Evolutionary conservation across 2,329 filamentous ascomycete species (phyloP).

Genomic region (Aureobasidium sp.): DNA sequence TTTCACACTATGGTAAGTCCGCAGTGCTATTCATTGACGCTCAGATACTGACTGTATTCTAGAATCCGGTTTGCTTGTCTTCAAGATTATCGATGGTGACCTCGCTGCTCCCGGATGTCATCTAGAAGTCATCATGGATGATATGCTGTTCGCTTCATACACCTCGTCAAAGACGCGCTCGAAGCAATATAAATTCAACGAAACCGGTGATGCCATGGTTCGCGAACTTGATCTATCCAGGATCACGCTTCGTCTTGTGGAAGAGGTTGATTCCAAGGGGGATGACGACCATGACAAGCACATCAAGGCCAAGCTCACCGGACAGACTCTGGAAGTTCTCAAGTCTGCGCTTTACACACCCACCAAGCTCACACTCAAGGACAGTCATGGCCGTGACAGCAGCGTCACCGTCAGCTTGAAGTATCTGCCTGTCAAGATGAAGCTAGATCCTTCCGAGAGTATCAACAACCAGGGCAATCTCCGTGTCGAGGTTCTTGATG

Average conservation of each 20-base stretch:
- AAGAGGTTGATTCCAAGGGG: conserved; percentile 67
- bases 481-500: conserved; percentile 87
- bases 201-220: conserved; percentile 83
- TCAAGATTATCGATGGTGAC: conserved; percentile 87
- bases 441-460: conserved; percentile 86
- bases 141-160: conserved; percentile 88
- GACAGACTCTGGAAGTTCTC: conserved; percentile 78
- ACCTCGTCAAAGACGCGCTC: conserved; percentile 67
- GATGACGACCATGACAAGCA: conserved; percentile 60
- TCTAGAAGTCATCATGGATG: conserved; percentile 86
- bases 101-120: conserved; percentile 68
- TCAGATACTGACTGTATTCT: conserved; percentile 29
- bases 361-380: conserved; percentile 71
- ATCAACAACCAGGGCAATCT: conserved; percentile 98
- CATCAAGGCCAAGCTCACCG: conserved; percentile 72
- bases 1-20: conserved; percentile 63
- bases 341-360: conserved; percentile 90
- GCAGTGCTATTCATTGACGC: background rate
- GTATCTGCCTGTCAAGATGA: conserved; percentile 91
- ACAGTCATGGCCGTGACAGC: conserved; percentile 66
- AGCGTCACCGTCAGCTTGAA: conserved; percentile 88
- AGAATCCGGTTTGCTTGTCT: conserved; percentile 89
- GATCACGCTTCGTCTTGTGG: conserved; percentile 78
- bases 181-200: conserved; percentile 68
- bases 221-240: conserved; percentile 95